These are phyloP conservation scores for Fusarium papillatum DNA, from an alignment of 2,329 filamentous ascomycete genomes.

Conservation along the genomic window DNA sequence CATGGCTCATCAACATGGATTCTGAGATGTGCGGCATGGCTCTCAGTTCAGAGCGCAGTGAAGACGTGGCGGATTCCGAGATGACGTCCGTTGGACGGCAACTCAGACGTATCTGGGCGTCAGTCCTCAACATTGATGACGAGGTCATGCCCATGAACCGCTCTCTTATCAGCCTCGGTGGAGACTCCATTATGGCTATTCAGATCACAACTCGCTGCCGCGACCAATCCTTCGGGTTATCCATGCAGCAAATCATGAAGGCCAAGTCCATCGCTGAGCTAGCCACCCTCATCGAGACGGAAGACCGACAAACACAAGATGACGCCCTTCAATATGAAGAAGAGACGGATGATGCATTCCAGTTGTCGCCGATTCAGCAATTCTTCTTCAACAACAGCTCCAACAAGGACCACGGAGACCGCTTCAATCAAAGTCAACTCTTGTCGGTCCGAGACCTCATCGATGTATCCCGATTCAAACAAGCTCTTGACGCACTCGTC, in stretches of 20 bases:
- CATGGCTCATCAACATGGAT: conserved; percentile 60
- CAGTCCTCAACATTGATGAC: conserved; percentile 53
- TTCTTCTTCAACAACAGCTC: conserved; percentile 53
- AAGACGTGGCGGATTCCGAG: not conserved
- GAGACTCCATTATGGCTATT: conserved; percentile 61
- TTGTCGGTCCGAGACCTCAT: conserved; percentile 46
- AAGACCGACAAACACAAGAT: not conserved
- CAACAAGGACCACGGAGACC: conserved; percentile 44
- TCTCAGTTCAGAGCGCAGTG: conserved; percentile 47
- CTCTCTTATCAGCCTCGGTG: conserved; percentile 56
- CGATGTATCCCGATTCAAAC: conserved; percentile 13
- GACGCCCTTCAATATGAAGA: conserved; percentile 2
- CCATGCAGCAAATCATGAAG: conserved; percentile 50
- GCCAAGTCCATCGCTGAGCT: conserved; percentile 47
- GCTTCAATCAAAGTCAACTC: conserved; percentile 61
- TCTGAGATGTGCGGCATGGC: conserved; percentile 54
- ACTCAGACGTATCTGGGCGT: conserved; percentile 52
- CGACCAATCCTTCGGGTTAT: conserved; percentile 44
- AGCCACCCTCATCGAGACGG: conserved; percentile 5
- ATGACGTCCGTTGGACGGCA: not conserved
- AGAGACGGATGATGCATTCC: conserved; percentile 42
- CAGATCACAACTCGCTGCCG: conserved; percentile 55
- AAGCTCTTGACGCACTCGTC: conserved; percentile 44
- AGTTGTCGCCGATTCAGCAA: conserved; percentile 58
- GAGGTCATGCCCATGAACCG: conserved; percentile 46